Evolutionary conservation across 2,329 filamentous ascomycete species (phyloP).

Genomic region (Botryotinia calthae): DNA sequence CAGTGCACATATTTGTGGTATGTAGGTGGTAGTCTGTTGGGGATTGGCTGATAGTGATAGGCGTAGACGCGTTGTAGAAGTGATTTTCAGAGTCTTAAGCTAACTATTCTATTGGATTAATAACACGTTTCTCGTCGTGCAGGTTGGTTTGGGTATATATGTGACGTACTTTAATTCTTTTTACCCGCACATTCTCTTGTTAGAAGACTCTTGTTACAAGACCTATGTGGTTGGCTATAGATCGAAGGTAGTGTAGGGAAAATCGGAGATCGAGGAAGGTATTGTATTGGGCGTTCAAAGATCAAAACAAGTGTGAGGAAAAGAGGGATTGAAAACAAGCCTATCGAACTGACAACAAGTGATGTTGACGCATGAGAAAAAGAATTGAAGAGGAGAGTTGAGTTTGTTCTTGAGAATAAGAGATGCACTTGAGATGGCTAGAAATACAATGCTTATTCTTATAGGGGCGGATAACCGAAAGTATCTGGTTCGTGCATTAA

Average conservation of each 20-base stretch:
- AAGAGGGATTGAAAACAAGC: background rate
- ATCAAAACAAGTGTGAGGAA: background rate
- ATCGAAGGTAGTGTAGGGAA: background rate
- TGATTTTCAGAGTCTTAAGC: too few relatives aligned
- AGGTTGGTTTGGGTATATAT: rapidly evolving
- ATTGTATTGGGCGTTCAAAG: too few relatives aligned
- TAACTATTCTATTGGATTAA: rapidly evolving
- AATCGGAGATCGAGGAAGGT: background rate
- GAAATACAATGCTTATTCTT: background rate
- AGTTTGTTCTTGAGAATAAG: too few relatives aligned
- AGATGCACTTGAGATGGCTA: too few relatives aligned
- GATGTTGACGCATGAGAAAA: background rate
- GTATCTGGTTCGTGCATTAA: background rate
- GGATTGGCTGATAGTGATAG: too few relatives aligned
- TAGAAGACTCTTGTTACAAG: too few relatives aligned
- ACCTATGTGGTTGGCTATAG: rapidly evolving
- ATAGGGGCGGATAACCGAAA: background rate
- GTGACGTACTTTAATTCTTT: too few relatives aligned
- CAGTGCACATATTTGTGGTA: background rate
- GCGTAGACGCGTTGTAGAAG: background rate
- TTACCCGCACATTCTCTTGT: too few relatives aligned
- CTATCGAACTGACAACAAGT: background rate
- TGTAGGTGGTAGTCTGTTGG: too few relatives aligned
- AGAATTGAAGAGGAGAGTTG: too few relatives aligned
- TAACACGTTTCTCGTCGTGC: rapidly evolving